A percentile compares a stretch with the other conserved stretches of the same genome.
These are phyloP conservation scores for Paraphaeosphaeria sporulosa DNA, from an alignment of 2,329 filamentous ascomycete species.

Conservation along the genomic window DNA sequence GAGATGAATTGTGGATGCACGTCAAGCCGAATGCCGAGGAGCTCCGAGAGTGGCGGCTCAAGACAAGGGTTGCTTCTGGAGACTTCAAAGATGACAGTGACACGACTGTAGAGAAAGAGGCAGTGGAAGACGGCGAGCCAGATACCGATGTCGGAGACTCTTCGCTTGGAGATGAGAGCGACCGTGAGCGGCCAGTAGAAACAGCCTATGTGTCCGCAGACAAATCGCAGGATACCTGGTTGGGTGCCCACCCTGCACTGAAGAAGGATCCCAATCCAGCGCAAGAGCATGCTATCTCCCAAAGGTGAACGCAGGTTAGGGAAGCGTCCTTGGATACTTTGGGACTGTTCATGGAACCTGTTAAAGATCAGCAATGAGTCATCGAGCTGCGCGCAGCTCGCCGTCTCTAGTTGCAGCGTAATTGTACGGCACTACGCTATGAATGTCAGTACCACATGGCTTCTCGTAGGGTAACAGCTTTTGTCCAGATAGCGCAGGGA, in stretches of 20 bases:
- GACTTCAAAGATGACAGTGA: conserved; percentile 7
- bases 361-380: too few relatives aligned
- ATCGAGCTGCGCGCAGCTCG: too few relatives aligned
- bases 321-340: neutral
- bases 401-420: too few relatives aligned
- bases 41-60: conserved; percentile 36
- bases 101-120: conserved; percentile 7
- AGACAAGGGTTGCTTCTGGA: conserved; percentile 23
- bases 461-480: neutral
- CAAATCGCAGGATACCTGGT: conserved; percentile 2
- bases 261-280: neutral
- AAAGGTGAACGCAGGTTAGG: neutral
- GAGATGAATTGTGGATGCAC: conserved; percentile 64
- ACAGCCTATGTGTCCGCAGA: neutral
- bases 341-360: neutral
- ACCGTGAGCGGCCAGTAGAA: neutral
- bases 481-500: too few relatives aligned
- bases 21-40: conserved; percentile 42
- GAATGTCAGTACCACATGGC: too few relatives aligned
- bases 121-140: neutral
- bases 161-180: neutral
- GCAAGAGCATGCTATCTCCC: neutral
- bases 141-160: conserved; percentile 5
- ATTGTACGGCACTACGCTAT: too few relatives aligned
- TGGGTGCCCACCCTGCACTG: conserved; percentile 6